Evolutionary conservation across 441 rosid species (phyloP).

Genomic region (Erodium moschatum): DNA sequence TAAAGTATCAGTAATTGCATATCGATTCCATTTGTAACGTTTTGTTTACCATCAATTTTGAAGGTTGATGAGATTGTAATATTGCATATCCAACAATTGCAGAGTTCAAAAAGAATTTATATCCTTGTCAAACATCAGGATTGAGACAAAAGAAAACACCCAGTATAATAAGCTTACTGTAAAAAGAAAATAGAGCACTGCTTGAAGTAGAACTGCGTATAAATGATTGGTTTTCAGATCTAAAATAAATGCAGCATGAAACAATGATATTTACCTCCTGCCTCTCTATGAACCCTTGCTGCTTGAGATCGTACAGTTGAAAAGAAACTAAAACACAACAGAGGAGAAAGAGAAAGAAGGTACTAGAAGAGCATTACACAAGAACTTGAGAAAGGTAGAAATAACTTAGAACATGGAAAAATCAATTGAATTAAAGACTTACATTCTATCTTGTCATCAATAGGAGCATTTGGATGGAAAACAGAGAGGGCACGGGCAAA

Average conservation of each 20-base stretch:
- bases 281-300: constrained; percentile 90
- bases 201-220: neutral
- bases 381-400: neutral
- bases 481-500: constrained; percentile 92
- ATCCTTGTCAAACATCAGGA: too few species aligned
- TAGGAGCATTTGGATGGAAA: constrained; percentile 87
- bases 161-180: neutral
- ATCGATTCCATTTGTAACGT: neutral
- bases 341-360: constrained; percentile 11
- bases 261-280: constrained; percentile 45
- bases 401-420: constrained; percentile 10
- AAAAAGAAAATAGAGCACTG: neutral
- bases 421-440: constrained; percentile 16
- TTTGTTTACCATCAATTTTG: neutral
- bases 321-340: constrained; percentile 58
- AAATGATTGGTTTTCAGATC: neutral
- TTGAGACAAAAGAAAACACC: neutral
- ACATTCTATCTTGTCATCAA: constrained; percentile 76
- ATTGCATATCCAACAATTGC: neutral
- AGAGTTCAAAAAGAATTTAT: neutral
- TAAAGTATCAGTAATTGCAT: constrained; percentile 6
- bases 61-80: neutral
- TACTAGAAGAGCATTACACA: neutral
- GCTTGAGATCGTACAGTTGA: constrained; percentile 86
- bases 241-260: neutral